Base-by-base conservation (phyloP, 2,329 filamentous ascomycete species). In the Aureobasidium lini region DNA sequence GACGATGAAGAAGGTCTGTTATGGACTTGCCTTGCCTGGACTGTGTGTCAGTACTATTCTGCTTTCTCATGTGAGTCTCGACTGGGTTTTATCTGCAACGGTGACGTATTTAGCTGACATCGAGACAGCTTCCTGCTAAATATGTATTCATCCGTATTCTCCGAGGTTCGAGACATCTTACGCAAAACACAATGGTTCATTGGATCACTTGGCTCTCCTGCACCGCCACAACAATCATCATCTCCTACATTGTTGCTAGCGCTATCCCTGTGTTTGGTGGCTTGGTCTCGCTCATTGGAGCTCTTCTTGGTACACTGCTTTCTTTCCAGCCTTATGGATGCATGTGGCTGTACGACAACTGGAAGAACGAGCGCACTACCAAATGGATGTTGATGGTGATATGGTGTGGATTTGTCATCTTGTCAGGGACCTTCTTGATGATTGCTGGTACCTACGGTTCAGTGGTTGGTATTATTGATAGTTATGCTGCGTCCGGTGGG, bases 311-410 rank as follows among this genome's bases (percentile, higher is more conserved):
- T n/a, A 65, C 64, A 1, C 57, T 65, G 28, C 64, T 69, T 29
- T 64, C 59, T 31, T 63, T 68, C 42, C 59, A 64, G 29, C 70
- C 70, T 1, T 71, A 72, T 67, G 74, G 73, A 9, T 69, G 66
- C 63, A 76, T 76, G 74, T 77, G 75, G 75, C 61, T 77, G 1
- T 75, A 75, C 50, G 73, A 77, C 62, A 73, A 77, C 59, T 76
- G 72, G 73, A 56, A 36, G 16, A 62, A 59, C 5, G 37, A 67
- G 8, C 60, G 62, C 63, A 61, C 37, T 9, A 39, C 29, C 47
- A 49, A 28, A 13, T 67, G 65, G 65, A 60, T 58, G 16, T 18
- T 62, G 4, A 63, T 64, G 58, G 65, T 64, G 15, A 40, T 29
- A 23, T 67, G 62, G 62, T 61, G 62, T 34, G 34, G 60, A 6